phyloP scores from a whole-genome alignment of 2,329 filamentous ascomycete species.

The Cylindrodendrum hubeiense region DNA sequence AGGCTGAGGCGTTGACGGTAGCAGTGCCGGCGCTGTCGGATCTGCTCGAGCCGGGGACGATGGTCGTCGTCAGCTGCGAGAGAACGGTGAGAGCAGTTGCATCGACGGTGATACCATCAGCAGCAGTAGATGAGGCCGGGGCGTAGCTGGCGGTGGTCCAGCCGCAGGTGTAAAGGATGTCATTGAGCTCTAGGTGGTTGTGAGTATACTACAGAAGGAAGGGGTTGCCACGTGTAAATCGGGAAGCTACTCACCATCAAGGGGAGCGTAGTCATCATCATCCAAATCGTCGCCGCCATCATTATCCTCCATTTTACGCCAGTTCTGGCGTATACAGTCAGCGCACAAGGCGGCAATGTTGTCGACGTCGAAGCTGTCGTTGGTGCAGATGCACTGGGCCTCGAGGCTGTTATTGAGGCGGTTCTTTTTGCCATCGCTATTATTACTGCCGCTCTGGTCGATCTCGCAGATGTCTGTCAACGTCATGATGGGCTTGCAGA shows the following conservation, averaged over 20 bases:
- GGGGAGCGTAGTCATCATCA: conserved; percentile 31
- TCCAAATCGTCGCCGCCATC: conserved; percentile 32
- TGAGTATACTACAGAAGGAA: background rate
- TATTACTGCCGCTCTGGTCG: conserved; percentile 43
- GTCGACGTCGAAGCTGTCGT: conserved; percentile 54
- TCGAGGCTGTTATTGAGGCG: conserved; percentile 52
- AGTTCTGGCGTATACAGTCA: conserved; percentile 52
- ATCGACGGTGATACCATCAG: conserved; percentile 46
- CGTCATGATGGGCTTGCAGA: conserved; percentile 52
- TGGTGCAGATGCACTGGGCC: conserved; percentile 56
- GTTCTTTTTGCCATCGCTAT: conserved; percentile 50
- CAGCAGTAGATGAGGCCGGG: conserved; percentile 42
- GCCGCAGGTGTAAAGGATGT: conserved; percentile 50
- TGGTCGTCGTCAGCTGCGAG: conserved; percentile 51
- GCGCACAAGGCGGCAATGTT: conserved; percentile 52
- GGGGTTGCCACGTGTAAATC: background rate
- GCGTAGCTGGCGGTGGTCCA: conserved; percentile 49
- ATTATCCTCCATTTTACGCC: conserved; percentile 29
- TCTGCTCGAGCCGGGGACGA: conserved; percentile 28
- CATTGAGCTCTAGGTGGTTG: conserved; percentile 47
- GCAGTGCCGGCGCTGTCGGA: background rate
- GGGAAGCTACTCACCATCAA: conserved; percentile 33
- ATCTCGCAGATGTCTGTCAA: conserved; percentile 52
- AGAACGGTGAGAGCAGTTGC: conserved; percentile 48
- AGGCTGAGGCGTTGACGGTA: background rate